phyloP scores from a whole-genome alignment of 805 yeast species.

The Saccharomycopsis amapae region DNA sequence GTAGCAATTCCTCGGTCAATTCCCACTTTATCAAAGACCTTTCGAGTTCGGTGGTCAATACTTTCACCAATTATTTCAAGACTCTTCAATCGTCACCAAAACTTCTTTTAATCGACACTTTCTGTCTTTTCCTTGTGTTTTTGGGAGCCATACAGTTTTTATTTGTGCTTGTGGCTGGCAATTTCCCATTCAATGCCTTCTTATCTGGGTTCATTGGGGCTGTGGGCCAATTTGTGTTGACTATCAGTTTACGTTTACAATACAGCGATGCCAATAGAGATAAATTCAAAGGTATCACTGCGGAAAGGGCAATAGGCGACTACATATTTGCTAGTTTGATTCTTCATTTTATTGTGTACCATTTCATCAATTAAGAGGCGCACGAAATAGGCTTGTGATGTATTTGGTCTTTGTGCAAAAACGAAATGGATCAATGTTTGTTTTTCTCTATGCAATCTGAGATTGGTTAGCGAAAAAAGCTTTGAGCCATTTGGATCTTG shows the following conservation, averaged over 20 bases:
- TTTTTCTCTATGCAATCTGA: too few relatives aligned
- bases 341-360: conserved; percentile 81
- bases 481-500: too few relatives aligned
- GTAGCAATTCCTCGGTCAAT: background rate
- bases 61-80: conserved; percentile 15
- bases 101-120: conserved; percentile 66
- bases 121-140: conserved; percentile 64
- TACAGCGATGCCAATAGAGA: conserved; percentile 33
- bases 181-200: conserved; percentile 95
- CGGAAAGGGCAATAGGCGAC: conserved; percentile 71
- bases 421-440: too few relatives aligned
- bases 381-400: too few relatives aligned
- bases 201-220: conserved; percentile 87
- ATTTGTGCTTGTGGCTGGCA: conserved; percentile 72
- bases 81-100: conserved; percentile 11
- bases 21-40: conserved; percentile 11
- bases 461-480: too few relatives aligned
- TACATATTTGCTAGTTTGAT: conserved; percentile 80
- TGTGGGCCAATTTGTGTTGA: conserved; percentile 91
- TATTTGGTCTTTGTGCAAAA: too few relatives aligned
- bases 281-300: conserved; percentile 38
- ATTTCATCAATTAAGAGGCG: conserved; percentile 92
- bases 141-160: conserved; percentile 74
- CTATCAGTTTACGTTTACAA: conserved; percentile 78
- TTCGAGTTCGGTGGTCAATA: conserved; percentile 8